Conservation (phyloP, 2,329 filamentous ascomycete species). For the Colletotrichum sp. region DNA sequence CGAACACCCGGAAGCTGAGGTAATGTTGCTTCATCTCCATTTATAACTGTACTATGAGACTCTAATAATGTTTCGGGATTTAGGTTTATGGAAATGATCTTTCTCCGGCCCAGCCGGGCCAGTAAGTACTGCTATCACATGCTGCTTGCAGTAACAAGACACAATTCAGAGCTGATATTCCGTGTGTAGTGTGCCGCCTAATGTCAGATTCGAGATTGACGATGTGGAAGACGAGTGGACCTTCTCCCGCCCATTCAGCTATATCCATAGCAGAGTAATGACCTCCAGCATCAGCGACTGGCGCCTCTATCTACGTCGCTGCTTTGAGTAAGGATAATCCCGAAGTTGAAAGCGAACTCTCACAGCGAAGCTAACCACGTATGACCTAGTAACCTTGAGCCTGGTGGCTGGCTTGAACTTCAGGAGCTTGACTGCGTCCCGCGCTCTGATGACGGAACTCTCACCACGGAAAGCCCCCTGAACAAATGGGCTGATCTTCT, state of each 20-base stretch:
- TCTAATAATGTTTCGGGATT: too few relatives aligned
- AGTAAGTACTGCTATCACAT: conserved; percentile 9
- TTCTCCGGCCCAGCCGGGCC: conserved; percentile 35
- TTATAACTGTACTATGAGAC: too few relatives aligned
- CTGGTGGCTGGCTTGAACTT: conserved; percentile 46
- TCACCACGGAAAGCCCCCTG: conserved; percentile 33
- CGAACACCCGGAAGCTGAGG: conserved; percentile 30
- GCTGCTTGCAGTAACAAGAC: too few relatives aligned
- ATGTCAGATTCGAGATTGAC: conserved; percentile 46
- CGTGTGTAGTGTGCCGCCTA: conserved; percentile 30
- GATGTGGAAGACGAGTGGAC: conserved; percentile 38
- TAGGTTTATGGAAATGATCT: conserved; percentile 32
- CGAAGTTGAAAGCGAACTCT: too few relatives aligned
- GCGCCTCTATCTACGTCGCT: not conserved
- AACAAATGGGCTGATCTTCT: conserved; percentile 35
- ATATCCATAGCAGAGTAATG: conserved; percentile 35
- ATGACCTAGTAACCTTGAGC: conserved; percentile 31
- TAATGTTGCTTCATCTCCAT: too few relatives aligned
- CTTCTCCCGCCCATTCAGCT: conserved; percentile 33
- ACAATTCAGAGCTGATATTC: too few relatives aligned
- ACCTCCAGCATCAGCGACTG: conserved; percentile 42
- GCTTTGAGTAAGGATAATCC: not conserved
- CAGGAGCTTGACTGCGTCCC: not conserved
- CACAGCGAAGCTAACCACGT: too few relatives aligned
- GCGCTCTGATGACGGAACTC: not conserved